Percentiles rank a stretch among this genome's conserved stretches.
phyloP scores from a whole-genome alignment of 352 stramenopile species.

The Albugo candida region DNA sequence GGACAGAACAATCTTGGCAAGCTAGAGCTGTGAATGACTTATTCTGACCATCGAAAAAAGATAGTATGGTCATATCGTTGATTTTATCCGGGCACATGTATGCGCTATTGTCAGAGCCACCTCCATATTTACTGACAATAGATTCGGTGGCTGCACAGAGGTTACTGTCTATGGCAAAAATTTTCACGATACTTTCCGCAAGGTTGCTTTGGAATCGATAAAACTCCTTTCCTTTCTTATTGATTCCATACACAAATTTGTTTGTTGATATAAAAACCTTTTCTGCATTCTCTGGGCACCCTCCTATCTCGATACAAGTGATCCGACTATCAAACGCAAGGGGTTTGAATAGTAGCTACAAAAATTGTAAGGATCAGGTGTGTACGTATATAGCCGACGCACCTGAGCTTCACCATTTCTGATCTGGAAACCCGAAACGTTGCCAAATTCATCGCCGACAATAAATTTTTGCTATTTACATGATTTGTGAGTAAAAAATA shows the following conservation, averaged over 20 bases:
- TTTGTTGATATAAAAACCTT: slow-evolving; percentile 48
- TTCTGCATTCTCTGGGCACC: slow-evolving; percentile 49
- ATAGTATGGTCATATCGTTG: slow-evolving; percentile 52
- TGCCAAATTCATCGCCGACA: slow-evolving; percentile 63
- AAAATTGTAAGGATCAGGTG: background rate
- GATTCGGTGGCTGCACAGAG: slow-evolving; percentile 62
- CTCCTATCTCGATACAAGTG: slow-evolving; percentile 47
- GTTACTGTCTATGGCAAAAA: slow-evolving; percentile 40
- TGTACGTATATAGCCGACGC: background rate
- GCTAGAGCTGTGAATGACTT: slow-evolving; percentile 10
- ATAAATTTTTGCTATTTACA: slow-evolving; percentile 64
- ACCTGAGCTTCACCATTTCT: slow-evolving; percentile 65
- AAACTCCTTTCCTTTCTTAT: slow-evolving; percentile 74
- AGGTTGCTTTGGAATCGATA: slow-evolving; percentile 78
- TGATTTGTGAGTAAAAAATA: background rate
- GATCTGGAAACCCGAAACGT: slow-evolving; percentile 66
- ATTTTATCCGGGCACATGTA: slow-evolving; percentile 65
- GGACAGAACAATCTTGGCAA: slow-evolving; percentile 52
- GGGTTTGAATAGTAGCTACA: slow-evolving; percentile 45
- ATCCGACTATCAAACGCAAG: slow-evolving; percentile 28
- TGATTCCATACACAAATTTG: slow-evolving; percentile 52
- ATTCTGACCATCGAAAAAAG: slow-evolving; percentile 3
- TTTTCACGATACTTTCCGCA: slow-evolving; percentile 52
- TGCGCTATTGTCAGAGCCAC: slow-evolving; percentile 51
- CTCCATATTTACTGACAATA: slow-evolving; percentile 70